A percentile compares a stretch with the other conserved stretches of the same genome.
Conservation (phyloP, 306 rosid genomes). For the Ceratonia siliqua region DNA sequence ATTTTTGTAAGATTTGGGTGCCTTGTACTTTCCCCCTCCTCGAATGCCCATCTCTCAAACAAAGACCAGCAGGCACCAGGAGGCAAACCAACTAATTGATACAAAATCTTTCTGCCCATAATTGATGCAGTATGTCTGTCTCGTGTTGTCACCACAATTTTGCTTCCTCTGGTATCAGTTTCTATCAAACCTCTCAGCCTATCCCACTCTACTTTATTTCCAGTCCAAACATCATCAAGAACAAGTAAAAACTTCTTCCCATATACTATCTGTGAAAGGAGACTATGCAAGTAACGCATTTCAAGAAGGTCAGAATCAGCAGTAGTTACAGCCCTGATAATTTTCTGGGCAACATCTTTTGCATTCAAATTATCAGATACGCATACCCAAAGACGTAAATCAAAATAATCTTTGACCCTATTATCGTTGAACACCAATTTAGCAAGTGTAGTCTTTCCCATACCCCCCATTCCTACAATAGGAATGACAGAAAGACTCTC, state of each 20-base stretch:
- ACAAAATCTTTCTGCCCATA: background rate
- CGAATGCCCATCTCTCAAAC: conserved; percentile 37
- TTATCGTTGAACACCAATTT: conserved; percentile 22
- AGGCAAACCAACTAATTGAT: conserved; percentile 14
- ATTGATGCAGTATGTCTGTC: background rate
- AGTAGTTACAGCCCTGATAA: background rate
- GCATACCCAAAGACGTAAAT: conserved; percentile 19
- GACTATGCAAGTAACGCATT: background rate
- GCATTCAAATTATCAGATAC: conserved; percentile 21
- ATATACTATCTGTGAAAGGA: background rate
- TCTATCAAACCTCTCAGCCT: background rate
- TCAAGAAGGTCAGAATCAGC: background rate
- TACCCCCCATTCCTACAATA: conserved; percentile 35
- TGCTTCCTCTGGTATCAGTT: conserved; percentile 21
- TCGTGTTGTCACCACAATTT: conserved; percentile 26
- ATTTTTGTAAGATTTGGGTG: conserved; percentile 26
- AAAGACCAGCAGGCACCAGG: conserved; percentile 15
- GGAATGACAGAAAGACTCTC: conserved; percentile 26
- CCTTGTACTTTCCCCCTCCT: background rate
- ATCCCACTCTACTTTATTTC: conserved; percentile 15
- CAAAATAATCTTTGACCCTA: background rate
- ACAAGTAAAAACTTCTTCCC: conserved; percentile 23
- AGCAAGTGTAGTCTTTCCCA: conserved; percentile 37
- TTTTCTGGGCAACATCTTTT: background rate
- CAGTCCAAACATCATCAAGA: conserved; percentile 36